A percentile compares a stretch with the other conserved stretches of the same genome.
These are phyloP conservation scores for Berberis thunbergii DNA, from an alignment of 164 flowering plant species.

Conservation along the genomic window DNA sequence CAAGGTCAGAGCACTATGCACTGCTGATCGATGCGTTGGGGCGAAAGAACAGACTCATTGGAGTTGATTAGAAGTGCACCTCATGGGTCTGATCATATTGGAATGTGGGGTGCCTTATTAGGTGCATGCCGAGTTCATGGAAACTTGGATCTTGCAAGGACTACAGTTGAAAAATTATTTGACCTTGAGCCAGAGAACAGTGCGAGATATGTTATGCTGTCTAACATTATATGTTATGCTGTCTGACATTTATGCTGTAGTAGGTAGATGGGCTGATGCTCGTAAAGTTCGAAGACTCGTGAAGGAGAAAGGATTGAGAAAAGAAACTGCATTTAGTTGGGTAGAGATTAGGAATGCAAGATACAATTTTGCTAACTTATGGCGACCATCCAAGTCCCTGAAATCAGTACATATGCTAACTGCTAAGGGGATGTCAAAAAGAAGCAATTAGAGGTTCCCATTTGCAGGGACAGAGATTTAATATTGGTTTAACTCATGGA, in stretches of 20 bases:
- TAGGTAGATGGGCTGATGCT: conserved; percentile 51
- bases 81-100: conserved; percentile 19
- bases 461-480: too few species aligned
- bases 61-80: conserved; percentile 35
- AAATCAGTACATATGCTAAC: conserved; percentile 47
- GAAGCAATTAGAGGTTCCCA: conserved; percentile 54
- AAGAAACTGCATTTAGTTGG: conserved; percentile 55
- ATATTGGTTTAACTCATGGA: too few species aligned
- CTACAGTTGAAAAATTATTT: conserved; percentile 44
- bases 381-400: conserved; percentile 63
- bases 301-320: conserved; percentile 39
- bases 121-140: conserved; percentile 50
- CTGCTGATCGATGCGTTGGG: conserved; percentile 52
- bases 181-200: conserved; percentile 49
- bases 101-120: conserved; percentile 59
- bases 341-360: conserved; percentile 41
- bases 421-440: conserved; percentile 64
- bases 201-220: conserved; percentile 50
- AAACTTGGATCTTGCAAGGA: conserved; percentile 37
- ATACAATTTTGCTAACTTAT: conserved; percentile 40
- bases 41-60: conserved; percentile 35
- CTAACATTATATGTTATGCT: conserved; percentile 54
- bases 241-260: conserved; percentile 51
- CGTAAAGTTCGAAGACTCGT: conserved; percentile 27
- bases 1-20: conserved; percentile 52